These are phyloP conservation scores for Circinella minor DNA, from an alignment of 371 early-diverging fungal species.

Conservation along the genomic window DNA sequence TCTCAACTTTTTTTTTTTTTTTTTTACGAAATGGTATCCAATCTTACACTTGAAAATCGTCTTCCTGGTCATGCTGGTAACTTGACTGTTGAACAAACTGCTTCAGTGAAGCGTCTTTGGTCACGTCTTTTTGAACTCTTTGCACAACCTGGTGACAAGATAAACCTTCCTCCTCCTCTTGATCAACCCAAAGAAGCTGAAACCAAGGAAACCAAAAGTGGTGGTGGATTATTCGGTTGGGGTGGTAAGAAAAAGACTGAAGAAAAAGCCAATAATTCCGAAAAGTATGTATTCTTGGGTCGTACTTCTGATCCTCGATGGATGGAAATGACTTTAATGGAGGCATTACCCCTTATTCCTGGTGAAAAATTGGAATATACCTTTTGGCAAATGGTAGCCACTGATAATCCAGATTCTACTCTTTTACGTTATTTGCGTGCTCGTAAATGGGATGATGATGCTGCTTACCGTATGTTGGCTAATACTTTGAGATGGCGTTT, in stretches of 20 bases:
- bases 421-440: constrained; percentile 77
- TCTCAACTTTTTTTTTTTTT: not conserved
- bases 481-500: constrained; percentile 71
- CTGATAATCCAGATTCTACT: constrained; percentile 73
- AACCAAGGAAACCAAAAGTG: not conserved
- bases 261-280: constrained; percentile 25
- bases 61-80: constrained; percentile 43
- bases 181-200: not conserved
- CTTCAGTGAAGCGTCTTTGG: constrained; percentile 59
- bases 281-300: constrained; percentile 53
- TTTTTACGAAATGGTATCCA: constrained; percentile 4
- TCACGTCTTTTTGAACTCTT: constrained; percentile 51
- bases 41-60: constrained; percentile 18
- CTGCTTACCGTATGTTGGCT: constrained; percentile 67
- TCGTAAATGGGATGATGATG: constrained; percentile 76
- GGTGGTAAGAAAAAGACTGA: constrained; percentile 35
- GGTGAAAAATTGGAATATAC: constrained; percentile 40
- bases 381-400: constrained; percentile 61
- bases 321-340: constrained; percentile 41
- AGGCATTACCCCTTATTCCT: constrained; percentile 44
- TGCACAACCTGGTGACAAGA: constrained; percentile 36
- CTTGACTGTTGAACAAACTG: constrained; percentile 54
- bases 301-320: constrained; percentile 48
- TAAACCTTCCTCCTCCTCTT: constrained; percentile 4
- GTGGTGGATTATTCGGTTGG: constrained; percentile 42